Evolutionary conservation across 176 grass and related monocot species (phyloP).

Genomic region (Lolium multiflorum): DNA sequence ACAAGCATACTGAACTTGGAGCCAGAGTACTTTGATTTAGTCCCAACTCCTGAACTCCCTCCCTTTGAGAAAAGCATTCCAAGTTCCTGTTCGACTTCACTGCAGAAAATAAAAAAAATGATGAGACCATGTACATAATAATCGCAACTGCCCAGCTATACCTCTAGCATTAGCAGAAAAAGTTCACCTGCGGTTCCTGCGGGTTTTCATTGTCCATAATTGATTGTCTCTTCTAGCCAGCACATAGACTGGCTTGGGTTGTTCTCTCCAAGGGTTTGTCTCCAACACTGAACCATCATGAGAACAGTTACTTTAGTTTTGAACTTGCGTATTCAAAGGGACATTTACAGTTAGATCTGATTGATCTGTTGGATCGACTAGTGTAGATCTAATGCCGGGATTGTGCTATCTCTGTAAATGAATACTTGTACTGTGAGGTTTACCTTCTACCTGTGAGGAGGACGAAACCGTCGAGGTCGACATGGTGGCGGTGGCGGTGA

Average conservation of each 20-base stretch:
- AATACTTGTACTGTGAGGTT: too few relatives aligned
- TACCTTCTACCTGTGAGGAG: too few relatives aligned
- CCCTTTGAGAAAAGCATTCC: constrained; percentile 88
- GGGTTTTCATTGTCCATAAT: constrained; percentile 98
- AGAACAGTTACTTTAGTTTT: constrained; percentile 29
- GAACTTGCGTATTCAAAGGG: not conserved
- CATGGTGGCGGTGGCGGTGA: too few relatives aligned
- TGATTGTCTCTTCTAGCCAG: constrained; percentile 83
- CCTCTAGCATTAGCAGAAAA: constrained; percentile 8
- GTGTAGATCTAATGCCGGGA: too few relatives aligned
- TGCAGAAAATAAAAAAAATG: constrained; percentile 27
- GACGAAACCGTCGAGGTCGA: too few relatives aligned
- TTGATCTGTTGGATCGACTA: too few relatives aligned
- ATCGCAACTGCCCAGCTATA: not conserved
- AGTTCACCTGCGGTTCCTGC: constrained; percentile 66
- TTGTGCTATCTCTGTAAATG: too few relatives aligned
- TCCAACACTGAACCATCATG: constrained; percentile 70
- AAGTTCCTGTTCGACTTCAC: constrained; percentile 95
- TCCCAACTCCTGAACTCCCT: constrained; percentile 55
- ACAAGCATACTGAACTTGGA: constrained; percentile 93
- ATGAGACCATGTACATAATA: not conserved
- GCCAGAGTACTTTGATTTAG: constrained; percentile 70
- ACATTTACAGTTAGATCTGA: not conserved
- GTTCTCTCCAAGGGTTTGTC: constrained; percentile 97
- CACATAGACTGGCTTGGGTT: constrained; percentile 87